Conservation (phyloP, 2,329 filamentous ascomycete genomes). For the Pyricularia sp. region DNA sequence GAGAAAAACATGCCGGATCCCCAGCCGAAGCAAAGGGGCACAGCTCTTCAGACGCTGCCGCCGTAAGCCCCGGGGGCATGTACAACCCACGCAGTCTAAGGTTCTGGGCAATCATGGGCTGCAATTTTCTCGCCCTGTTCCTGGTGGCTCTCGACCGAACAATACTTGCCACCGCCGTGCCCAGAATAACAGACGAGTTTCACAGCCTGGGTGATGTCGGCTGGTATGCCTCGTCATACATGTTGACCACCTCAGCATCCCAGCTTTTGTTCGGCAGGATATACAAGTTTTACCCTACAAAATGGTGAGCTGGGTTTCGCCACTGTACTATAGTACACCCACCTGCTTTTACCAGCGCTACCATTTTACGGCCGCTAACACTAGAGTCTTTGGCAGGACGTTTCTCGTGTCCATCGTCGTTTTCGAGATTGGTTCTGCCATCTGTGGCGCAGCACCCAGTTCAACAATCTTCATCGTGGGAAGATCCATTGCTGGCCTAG, state of each 20-base stretch:
- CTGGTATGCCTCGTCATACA: constrained; percentile 55
- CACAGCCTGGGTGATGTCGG: constrained; percentile 50
- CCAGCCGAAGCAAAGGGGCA: constrained; percentile 1
- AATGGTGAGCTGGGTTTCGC: constrained; percentile 22
- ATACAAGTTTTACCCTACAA: constrained; percentile 43
- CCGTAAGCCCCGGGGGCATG: constrained; percentile 20
- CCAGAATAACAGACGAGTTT: constrained; percentile 47
- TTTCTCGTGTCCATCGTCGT: constrained; percentile 38
- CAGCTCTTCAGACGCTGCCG: not conserved
- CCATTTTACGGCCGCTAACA: not conserved
- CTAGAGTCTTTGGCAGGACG: constrained; percentile 16
- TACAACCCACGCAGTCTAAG: constrained; percentile 42
- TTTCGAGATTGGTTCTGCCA: constrained; percentile 44
- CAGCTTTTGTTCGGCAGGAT: constrained; percentile 44
- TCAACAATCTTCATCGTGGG: constrained; percentile 46
- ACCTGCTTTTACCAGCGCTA: not conserved
- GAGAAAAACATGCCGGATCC: not conserved
- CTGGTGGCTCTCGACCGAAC: constrained; percentile 48
- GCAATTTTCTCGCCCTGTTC: constrained; percentile 45
- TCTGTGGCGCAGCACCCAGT: constrained; percentile 45
- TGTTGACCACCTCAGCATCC: constrained; percentile 48
- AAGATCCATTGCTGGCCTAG: constrained; percentile 46
- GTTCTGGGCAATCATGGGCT: constrained; percentile 46
- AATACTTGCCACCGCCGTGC: constrained; percentile 46
- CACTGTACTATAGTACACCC: not conserved